Percentiles rank a stretch among this genome's conserved stretches.
Conservation (phyloP, 257 asterid species). For the Hygrophila difformis region DNA sequence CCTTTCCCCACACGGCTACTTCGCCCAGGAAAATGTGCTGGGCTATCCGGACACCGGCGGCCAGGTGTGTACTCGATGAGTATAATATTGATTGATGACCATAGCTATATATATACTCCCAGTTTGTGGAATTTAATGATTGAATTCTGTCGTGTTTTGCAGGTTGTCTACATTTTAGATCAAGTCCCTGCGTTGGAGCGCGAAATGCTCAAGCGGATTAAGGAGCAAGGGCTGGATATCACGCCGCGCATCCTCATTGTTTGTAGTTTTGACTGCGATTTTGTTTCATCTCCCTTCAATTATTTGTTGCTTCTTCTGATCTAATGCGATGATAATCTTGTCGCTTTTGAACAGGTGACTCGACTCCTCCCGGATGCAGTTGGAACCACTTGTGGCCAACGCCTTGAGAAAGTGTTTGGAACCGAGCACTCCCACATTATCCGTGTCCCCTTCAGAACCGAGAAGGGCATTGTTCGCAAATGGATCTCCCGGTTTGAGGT, state of each 20-base stretch:
- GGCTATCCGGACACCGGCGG: constrained; percentile 87
- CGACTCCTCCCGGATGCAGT: constrained; percentile 72
- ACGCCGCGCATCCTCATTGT: constrained; percentile 66
- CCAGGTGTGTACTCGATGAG: constrained; percentile 47
- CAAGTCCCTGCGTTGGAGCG: constrained; percentile 83
- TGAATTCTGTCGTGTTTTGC: background rate
- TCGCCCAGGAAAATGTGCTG: constrained; percentile 74
- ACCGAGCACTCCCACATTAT: constrained; percentile 64
- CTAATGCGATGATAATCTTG: no score
- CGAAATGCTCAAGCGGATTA: constrained; percentile 68
- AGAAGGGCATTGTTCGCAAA: constrained; percentile 56
- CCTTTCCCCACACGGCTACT: constrained; percentile 75
- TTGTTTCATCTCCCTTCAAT: background rate
- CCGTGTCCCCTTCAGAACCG: constrained; percentile 69
- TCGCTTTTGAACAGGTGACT: constrained; percentile 37
- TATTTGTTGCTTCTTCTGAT: background rate
- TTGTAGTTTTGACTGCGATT: constrained; percentile 3
- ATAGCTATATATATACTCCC: no score
- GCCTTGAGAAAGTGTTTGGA: constrained; percentile 66
- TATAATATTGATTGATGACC: no score
- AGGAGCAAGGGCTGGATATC: constrained; percentile 81
- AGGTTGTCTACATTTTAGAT: constrained; percentile 81
- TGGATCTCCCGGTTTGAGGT: constrained; percentile 86
- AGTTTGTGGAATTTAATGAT: background rate
- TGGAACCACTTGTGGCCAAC: constrained; percentile 75